phyloP scores from a whole-genome alignment of 2,329 filamentous ascomycete genomes.

The Phyllosticta citribraziliensis region DNA sequence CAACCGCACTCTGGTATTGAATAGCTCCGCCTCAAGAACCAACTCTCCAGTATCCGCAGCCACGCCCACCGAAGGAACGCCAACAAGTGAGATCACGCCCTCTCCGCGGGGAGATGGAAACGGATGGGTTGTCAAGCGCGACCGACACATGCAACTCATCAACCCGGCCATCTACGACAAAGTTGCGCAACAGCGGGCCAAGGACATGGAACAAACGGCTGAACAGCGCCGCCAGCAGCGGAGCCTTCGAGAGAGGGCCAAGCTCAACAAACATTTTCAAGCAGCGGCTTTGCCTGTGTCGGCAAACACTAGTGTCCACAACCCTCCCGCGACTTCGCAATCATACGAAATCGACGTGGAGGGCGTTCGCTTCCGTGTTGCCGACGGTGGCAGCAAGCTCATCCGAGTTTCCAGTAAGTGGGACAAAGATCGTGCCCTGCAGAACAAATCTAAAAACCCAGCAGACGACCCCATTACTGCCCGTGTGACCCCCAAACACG shows the following conservation, averaged over 20 bases:
- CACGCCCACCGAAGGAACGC: conserved; percentile 11
- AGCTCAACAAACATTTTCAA: conserved; percentile 41
- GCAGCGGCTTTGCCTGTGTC: conserved; percentile 6
- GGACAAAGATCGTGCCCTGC: conserved; percentile 24
- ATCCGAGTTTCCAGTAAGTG: conserved; percentile 62
- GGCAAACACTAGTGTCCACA: not conserved
- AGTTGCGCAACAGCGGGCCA: conserved; percentile 56
- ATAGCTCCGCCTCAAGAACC: conserved; percentile 26
- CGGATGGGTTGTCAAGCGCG: conserved; percentile 60
- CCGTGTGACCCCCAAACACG: conserved; percentile 63
- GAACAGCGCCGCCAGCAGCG: conserved; percentile 46
- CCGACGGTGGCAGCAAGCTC: conserved; percentile 73
- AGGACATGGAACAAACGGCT: conserved; percentile 62
- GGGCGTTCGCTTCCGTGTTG: conserved; percentile 63
- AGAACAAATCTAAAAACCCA: not conserved
- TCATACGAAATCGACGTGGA: conserved; percentile 58
- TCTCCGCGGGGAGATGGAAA: conserved; percentile 2
- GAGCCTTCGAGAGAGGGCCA: conserved; percentile 50
- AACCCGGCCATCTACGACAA: conserved; percentile 71
- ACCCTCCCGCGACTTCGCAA: not conserved
- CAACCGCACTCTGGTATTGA: conserved; percentile 57
- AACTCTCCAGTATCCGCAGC: not conserved
- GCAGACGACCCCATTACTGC: conserved; percentile 50
- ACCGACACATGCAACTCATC: conserved; percentile 73
- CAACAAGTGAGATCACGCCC: conserved; percentile 11